A percentile compares a stretch with the other conserved stretches of the same genome.
These are phyloP conservation scores for Malassezia yamatoensis DNA, from an alignment of 1,284 basidiomycete species.

Conservation along the genomic window DNA sequence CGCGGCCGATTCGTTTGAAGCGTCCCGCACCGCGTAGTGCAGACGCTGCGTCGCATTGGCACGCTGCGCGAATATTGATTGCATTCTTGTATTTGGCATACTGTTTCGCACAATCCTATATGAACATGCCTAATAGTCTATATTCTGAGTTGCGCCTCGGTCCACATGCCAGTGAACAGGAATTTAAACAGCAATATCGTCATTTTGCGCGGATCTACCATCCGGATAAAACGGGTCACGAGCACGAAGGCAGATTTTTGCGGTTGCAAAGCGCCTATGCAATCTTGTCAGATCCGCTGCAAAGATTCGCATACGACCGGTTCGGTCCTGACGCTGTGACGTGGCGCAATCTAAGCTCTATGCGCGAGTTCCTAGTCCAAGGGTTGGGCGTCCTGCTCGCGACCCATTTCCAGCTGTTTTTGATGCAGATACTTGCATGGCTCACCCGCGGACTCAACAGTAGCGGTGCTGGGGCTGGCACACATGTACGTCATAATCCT, in stretches of 20 bases:
- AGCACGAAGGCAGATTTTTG: constrained; percentile 4
- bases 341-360: constrained; percentile 1
- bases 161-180: neutral
- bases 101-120: neutral
- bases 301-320: constrained; percentile 7
- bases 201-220: constrained; percentile 10
- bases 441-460: neutral
- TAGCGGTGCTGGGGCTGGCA: neutral
- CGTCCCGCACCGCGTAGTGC: neutral
- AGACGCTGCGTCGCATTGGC: constrained; percentile 3
- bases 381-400: neutral
- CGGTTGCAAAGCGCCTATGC: constrained; percentile 4
- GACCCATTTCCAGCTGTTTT: neutral
- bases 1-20: neutral
- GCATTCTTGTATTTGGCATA: constrained; percentile 2
- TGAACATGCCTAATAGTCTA: neutral
- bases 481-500: neutral
- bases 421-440: neutral
- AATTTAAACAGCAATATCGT: constrained; percentile 10
- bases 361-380: constrained; percentile 3
- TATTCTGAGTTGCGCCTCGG: neutral
- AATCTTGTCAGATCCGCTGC: constrained; percentile 4
- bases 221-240: constrained; percentile 12
- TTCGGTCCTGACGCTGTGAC: neutral
- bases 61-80: constrained; percentile 1